These are phyloP conservation scores for Psilocybe sp. DNA, from an alignment of 768 basidiomycete species.

Conservation along the genomic window DNA sequence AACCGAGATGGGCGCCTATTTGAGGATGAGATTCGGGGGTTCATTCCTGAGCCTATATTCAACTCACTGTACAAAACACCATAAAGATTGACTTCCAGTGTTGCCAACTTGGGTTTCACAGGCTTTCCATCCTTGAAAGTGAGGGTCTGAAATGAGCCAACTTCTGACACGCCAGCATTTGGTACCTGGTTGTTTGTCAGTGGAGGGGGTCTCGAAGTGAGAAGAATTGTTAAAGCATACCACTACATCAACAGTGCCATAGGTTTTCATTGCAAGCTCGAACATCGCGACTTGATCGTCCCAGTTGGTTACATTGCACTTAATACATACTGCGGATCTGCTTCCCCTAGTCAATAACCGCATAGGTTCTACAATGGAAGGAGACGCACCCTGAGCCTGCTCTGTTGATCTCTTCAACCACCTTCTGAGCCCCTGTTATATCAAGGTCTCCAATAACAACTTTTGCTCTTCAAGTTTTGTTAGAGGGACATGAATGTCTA, in stretches of 20 bases:
- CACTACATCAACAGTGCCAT: slow-evolving; percentile 52
- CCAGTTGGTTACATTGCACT: slow-evolving; percentile 52
- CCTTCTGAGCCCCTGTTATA: slow-evolving; percentile 33
- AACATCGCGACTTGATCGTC: slow-evolving; percentile 53
- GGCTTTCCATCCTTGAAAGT: slow-evolving; percentile 38
- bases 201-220: background rate
- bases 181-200: slow-evolving; percentile 29
- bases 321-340: slow-evolving; percentile 40
- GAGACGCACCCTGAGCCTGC: slow-evolving; percentile 39
- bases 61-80: slow-evolving; percentile 47
- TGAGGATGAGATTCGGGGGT: background rate
- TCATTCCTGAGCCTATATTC: background rate
- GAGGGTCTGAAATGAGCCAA: slow-evolving; percentile 26
- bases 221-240: slow-evolving; percentile 26
- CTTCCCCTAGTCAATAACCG: background rate
- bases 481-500: background rate
- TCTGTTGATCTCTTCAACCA: slow-evolving; percentile 36
- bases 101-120: slow-evolving; percentile 38
- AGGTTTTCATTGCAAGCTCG: slow-evolving; percentile 42
- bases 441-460: slow-evolving; percentile 55
- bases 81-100: slow-evolving; percentile 47
- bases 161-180: slow-evolving; percentile 47
- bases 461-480: slow-evolving; percentile 38
- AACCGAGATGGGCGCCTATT: slow-evolving; percentile 45
- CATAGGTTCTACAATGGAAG: background rate